Evolutionary conservation across 495 filamentous ascomycete species (phyloP).

Genomic region (Penicillium angulare): DNA sequence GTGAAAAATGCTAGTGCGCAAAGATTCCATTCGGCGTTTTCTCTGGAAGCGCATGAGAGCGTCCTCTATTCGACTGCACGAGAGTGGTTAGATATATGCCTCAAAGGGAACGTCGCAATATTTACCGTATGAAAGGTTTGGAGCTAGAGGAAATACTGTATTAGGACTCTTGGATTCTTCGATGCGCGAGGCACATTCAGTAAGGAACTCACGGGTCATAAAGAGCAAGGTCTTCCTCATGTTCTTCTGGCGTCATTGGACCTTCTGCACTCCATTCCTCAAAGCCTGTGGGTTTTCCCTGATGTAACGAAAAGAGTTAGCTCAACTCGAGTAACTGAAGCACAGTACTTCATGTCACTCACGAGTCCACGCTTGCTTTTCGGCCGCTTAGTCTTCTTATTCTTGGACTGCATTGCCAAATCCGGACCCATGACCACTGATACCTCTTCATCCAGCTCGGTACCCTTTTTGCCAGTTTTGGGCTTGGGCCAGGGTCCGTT

Average conservation of each 20-base stretch:
- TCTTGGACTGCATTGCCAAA: conserved; percentile 14
- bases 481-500: background rate
- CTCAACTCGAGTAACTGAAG: background rate
- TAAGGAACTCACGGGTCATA: conserved; percentile 48
- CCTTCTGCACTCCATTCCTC: conserved; percentile 75
- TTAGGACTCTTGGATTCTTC: background rate
- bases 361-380: conserved; percentile 51
- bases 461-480: background rate
- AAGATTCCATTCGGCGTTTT: conserved; percentile 67
- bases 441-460: conserved; percentile 7
- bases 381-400: conserved; percentile 34
- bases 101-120: background rate
- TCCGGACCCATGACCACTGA: conserved; percentile 8
- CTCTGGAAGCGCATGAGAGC: conserved; percentile 79
- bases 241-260: conserved; percentile 69
- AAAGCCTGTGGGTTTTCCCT: conserved; percentile 58
- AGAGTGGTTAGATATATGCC: background rate
- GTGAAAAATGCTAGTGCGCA: conserved; percentile 63
- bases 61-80: conserved; percentile 70
- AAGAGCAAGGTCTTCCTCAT: conserved; percentile 55
- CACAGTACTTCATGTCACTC: background rate
- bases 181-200: too few relatives aligned
- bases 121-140: conserved; percentile 42
- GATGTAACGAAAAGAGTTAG: conserved; percentile 6
- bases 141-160: conserved; percentile 22